Evolutionary conservation across 1,139 yeast genomes (phyloP).

Genomic region (Pichiaceae sp.): DNA sequence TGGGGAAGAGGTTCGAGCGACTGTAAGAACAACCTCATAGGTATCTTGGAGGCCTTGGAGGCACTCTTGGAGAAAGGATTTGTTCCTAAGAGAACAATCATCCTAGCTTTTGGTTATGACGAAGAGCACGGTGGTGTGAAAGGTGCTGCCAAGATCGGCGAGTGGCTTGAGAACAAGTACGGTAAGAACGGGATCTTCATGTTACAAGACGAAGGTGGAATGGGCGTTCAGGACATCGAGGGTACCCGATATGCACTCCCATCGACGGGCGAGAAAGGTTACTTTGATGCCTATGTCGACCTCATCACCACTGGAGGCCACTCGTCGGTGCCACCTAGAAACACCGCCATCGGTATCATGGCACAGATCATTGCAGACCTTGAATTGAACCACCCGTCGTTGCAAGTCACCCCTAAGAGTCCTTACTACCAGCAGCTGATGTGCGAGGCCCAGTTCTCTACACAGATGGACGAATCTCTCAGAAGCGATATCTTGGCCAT

Average conservation of each 20-base stretch:
- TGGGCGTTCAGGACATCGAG: slow-evolving; percentile 26
- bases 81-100: slow-evolving; percentile 45
- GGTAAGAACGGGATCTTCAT: slow-evolving; percentile 51
- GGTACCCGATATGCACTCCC: slow-evolving; percentile 29
- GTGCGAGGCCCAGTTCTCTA: slow-evolving; percentile 37
- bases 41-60: slow-evolving; percentile 53
- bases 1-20: slow-evolving; percentile 66
- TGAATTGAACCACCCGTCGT: slow-evolving; percentile 41
- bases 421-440: slow-evolving; percentile 41
- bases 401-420: slow-evolving; percentile 36
- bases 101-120: slow-evolving; percentile 63
- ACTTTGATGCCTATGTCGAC: slow-evolving; percentile 38
- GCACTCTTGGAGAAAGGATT: slow-evolving; percentile 36
- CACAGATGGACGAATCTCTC: slow-evolving; percentile 12
- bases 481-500: slow-evolving; percentile 28
- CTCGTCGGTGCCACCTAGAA: slow-evolving; percentile 64
- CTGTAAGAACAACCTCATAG: slow-evolving; percentile 51
- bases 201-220: slow-evolving; percentile 59
- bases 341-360: slow-evolving; percentile 67
- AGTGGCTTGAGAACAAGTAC: slow-evolving; percentile 36
- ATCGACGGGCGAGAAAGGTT: slow-evolving; percentile 62
- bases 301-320: slow-evolving; percentile 64
- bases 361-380: slow-evolving; percentile 41
- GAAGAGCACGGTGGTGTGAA: slow-evolving; percentile 59
- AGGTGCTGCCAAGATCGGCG: slow-evolving; percentile 43